These are phyloP conservation scores for Verticillium alfalfae DNA, from an alignment of 2,329 filamentous ascomycete species.

Conservation along the genomic window DNA sequence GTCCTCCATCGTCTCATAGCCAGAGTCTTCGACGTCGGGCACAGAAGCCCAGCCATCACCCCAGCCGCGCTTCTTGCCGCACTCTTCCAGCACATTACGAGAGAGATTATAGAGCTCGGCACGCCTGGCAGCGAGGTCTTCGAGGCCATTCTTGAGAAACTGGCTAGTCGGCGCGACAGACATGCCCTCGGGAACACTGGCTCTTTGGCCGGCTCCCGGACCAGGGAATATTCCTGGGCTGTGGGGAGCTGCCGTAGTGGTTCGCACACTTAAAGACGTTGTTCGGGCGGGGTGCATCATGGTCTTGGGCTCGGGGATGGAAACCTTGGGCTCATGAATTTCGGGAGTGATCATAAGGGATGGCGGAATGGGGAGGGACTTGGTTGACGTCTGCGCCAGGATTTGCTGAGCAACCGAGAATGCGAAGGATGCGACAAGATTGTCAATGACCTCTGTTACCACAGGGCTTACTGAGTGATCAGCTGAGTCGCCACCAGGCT, in stretches of 20 bases:
- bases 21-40: slow-evolving; percentile 39
- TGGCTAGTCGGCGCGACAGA: slow-evolving; percentile 29
- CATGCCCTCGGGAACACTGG: slow-evolving; percentile 32
- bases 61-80: slow-evolving; percentile 71
- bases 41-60: slow-evolving; percentile 67
- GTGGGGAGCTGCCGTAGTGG: slow-evolving; percentile 29
- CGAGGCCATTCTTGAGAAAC: slow-evolving; percentile 60
- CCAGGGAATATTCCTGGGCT: slow-evolving; percentile 52
- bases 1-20: slow-evolving; percentile 41
- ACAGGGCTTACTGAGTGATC: slow-evolving; percentile 27
- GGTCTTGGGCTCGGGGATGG: slow-evolving; percentile 63
- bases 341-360: slow-evolving; percentile 43
- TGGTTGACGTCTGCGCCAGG: slow-evolving; percentile 67
- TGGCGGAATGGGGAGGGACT: slow-evolving; percentile 60
- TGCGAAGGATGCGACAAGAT: slow-evolving; percentile 71
- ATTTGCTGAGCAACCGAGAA: slow-evolving; percentile 74
- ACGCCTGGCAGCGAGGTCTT: slow-evolving; percentile 75
- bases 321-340: slow-evolving; percentile 52
- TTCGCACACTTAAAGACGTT: slow-evolving; percentile 51
- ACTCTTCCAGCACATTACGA: slow-evolving; percentile 69
- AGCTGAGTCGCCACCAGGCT: slow-evolving; percentile 23
- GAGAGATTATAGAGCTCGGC: slow-evolving; percentile 79
- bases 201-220: slow-evolving; percentile 26
- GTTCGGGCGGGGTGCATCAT: slow-evolving; percentile 64
- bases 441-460: slow-evolving; percentile 57